Evolutionary conservation across 331 rosid species (phyloP).

Genomic region (Pyracantha coccinea): DNA sequence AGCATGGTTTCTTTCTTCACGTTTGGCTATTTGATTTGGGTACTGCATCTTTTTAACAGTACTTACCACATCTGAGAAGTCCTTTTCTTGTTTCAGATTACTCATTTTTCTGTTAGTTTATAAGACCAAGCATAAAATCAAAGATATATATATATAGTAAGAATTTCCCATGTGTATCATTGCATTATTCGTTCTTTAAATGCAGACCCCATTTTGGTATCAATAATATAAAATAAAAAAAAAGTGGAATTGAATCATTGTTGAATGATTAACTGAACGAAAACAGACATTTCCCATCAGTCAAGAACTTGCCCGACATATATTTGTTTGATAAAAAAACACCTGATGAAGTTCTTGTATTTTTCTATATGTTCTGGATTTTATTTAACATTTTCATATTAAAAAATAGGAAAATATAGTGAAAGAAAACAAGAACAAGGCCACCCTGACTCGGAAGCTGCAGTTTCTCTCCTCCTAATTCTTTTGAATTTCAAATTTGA

Average conservation of each 20-base stretch:
- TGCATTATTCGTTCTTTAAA: not conserved
- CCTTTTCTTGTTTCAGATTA: slow-evolving; percentile 7
- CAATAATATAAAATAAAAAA: not conserved
- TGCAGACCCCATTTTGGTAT: not conserved
- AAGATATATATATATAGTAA: not conserved
- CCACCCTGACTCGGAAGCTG: not conserved
- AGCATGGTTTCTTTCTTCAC: slow-evolving; percentile 16
- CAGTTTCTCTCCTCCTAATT: not conserved
- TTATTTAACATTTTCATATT: not conserved
- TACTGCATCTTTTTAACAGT: not conserved
- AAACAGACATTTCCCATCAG: not conserved
- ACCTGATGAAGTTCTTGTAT: not conserved
- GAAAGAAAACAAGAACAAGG: not conserved
- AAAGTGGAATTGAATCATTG: not conserved
- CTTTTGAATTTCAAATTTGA: slow-evolving; percentile 22
- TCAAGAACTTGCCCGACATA: not conserved
- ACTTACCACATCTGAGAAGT: slow-evolving; percentile 12
- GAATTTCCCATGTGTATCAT: not conserved
- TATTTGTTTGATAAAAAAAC: not conserved
- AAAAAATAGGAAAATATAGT: not conserved
- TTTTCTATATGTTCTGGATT: not conserved
- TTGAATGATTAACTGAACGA: not conserved
- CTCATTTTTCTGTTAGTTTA: slow-evolving; percentile 5
- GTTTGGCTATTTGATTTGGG: slow-evolving; percentile 8
- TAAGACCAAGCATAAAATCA: not conserved